Evolutionary conservation across 331 rosid genomes (phyloP).

Genomic region (Malus hybrid): DNA sequence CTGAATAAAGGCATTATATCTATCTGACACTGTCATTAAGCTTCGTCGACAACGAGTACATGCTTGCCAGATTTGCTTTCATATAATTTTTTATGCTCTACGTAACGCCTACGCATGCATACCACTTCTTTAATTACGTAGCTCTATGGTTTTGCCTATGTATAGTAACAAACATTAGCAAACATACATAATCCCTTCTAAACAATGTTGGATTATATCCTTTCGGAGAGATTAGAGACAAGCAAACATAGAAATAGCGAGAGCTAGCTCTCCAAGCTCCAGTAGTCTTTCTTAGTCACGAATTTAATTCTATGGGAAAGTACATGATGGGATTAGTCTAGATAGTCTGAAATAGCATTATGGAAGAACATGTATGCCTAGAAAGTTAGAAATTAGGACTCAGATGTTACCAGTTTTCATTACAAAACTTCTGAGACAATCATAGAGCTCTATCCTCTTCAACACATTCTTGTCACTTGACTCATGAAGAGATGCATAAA

Average conservation of each 20-base stretch:
- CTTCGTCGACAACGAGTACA: too few species aligned
- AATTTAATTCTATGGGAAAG: not conserved
- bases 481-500: not conserved
- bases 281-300: not conserved
- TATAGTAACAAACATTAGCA: not conserved
- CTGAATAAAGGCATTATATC: not conserved
- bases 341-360: not conserved
- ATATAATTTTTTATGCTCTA: too few species aligned
- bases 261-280: too few species aligned
- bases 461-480: not conserved
- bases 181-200: not conserved
- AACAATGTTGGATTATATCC: not conserved
- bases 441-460: not conserved
- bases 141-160: not conserved
- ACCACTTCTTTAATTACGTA: not conserved
- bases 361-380: not conserved
- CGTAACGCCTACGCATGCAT: not conserved
- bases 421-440: not conserved
- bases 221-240: not conserved
- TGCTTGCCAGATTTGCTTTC: not conserved
- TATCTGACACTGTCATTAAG: not conserved
- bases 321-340: not conserved
- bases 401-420: not conserved
- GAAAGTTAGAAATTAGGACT: not conserved
- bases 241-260: too few species aligned